A percentile compares a stretch with the other conserved stretches of the same genome.
These are phyloP conservation scores for Talaromyces sp. DNA, from an alignment of 2,329 filamentous ascomycete genomes.

Conservation along the genomic window DNA sequence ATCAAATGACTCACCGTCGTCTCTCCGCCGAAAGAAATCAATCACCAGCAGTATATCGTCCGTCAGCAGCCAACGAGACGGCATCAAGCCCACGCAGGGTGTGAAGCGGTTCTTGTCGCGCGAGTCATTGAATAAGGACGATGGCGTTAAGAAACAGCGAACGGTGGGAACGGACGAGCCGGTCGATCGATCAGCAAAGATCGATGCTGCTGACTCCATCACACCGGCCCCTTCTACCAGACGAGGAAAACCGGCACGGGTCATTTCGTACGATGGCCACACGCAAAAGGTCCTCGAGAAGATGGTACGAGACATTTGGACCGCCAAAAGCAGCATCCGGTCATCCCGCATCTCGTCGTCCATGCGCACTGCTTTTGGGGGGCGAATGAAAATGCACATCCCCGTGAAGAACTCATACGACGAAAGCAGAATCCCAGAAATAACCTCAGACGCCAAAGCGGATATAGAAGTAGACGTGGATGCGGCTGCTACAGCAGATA, in stretches of 20 bases:
- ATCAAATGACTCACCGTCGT: background rate
- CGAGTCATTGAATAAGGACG: slow-evolving; percentile 1
- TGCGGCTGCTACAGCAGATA: background rate
- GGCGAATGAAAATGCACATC: slow-evolving; percentile 12
- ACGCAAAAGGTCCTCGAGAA: slow-evolving; percentile 18
- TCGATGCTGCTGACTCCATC: background rate
- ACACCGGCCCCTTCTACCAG: background rate
- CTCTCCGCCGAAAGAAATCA: background rate
- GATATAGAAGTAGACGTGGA: slow-evolving; percentile 13
- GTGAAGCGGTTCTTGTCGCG: slow-evolving; percentile 16
- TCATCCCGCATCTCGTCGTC: slow-evolving; percentile 12
- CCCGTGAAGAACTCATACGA: background rate
- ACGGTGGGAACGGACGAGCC: background rate
- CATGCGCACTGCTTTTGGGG: slow-evolving; percentile 10
- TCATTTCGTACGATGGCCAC: slow-evolving; percentile 17
- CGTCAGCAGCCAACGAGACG: background rate
- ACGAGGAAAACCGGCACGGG: background rate
- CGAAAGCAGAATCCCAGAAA: background rate
- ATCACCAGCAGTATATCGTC: background rate
- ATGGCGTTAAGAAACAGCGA: slow-evolving; percentile 8
- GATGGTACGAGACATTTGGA: slow-evolving; percentile 18
- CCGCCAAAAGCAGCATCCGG: slow-evolving; percentile 16
- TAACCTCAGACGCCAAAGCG: background rate
- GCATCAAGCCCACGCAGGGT: background rate
- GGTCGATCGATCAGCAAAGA: background rate